Conservation (phyloP, 2,329 filamentous ascomycete species). For the Amesomyces nigricolor region DNA sequence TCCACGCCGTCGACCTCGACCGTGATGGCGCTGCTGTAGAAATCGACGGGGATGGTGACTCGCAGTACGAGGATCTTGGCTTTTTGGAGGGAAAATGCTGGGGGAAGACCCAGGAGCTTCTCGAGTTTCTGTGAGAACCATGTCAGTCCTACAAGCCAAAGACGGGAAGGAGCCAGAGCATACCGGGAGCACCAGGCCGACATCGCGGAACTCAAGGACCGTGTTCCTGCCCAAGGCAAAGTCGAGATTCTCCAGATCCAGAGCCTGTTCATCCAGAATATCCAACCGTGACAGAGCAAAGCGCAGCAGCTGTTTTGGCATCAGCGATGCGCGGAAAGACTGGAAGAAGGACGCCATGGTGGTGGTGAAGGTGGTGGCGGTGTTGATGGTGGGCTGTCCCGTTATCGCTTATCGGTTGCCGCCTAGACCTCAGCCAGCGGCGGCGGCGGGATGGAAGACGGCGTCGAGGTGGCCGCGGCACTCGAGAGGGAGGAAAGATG, state of each 20-base stretch:
- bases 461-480: not conserved
- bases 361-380: not conserved
- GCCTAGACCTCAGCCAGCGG: not conserved
- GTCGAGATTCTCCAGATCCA: slow-evolving; percentile 82
- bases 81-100: slow-evolving; percentile 62
- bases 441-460: not conserved
- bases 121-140: slow-evolving; percentile 63
- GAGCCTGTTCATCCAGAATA: slow-evolving; percentile 77
- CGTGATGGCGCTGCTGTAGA: slow-evolving; percentile 76
- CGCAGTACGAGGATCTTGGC: slow-evolving; percentile 72
- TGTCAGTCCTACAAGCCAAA: slow-evolving; percentile 18
- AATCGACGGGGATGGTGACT: slow-evolving; percentile 79
- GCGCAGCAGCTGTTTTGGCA: slow-evolving; percentile 83
- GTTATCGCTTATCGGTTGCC: slow-evolving; percentile 1
- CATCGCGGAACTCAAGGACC: slow-evolving; percentile 79
- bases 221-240: slow-evolving; percentile 76
- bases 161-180: slow-evolving; percentile 25
- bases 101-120: slow-evolving; percentile 66
- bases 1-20: slow-evolving; percentile 79
- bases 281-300: slow-evolving; percentile 81
- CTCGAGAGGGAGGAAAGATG: not conserved
- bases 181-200: slow-evolving; percentile 74
- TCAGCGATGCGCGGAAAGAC: slow-evolving; percentile 59
- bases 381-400: not conserved
- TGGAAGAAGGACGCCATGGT: slow-evolving; percentile 68